Evolutionary conservation across 2,329 filamentous ascomycete species (phyloP).

Genomic region (Diaporthe vaccinii): DNA sequence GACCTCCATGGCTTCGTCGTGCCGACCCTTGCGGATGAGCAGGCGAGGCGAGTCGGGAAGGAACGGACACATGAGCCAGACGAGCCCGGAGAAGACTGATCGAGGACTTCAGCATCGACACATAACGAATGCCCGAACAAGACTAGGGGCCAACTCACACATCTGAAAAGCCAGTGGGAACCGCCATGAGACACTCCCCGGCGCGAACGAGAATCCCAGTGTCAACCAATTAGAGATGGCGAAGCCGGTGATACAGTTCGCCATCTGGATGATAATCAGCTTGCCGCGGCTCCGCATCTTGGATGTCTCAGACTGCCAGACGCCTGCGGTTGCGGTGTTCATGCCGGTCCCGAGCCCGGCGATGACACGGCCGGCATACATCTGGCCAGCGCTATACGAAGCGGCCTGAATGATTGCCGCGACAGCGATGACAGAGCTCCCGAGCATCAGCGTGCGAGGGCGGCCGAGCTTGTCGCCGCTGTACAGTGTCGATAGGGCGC

Average conservation of each 20-base stretch:
- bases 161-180: slow-evolving; percentile 48
- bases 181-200: slow-evolving; percentile 42
- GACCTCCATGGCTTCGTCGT: slow-evolving; percentile 42
- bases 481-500: slow-evolving; percentile 43
- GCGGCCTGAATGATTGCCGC: slow-evolving; percentile 42
- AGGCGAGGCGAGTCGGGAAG: slow-evolving; percentile 44
- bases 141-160: slow-evolving; percentile 44
- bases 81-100: slow-evolving; percentile 53
- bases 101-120: slow-evolving; percentile 45
- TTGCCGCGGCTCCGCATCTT: slow-evolving; percentile 44
- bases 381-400: slow-evolving; percentile 39
- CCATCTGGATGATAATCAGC: slow-evolving; percentile 48
- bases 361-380: slow-evolving; percentile 42
- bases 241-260: slow-evolving; percentile 54
- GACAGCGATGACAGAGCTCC: slow-evolving; percentile 43
- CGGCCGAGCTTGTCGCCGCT: slow-evolving; percentile 44
- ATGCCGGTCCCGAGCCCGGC: slow-evolving; percentile 43
- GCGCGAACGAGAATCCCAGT: slow-evolving; percentile 42
- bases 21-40: slow-evolving; percentile 43
- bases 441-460: slow-evolving; percentile 43
- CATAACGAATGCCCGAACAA: fast-evolving
- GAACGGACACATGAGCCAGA: slow-evolving; percentile 42
- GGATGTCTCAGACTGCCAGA: slow-evolving; percentile 44
- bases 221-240: slow-evolving; percentile 52
- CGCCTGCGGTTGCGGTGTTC: slow-evolving; percentile 43